A percentile compares a stretch with the other conserved stretches of the same genome.
phyloP scores from a whole-genome alignment of 805 yeast genomes.

The Kuraishia molischiana region DNA sequence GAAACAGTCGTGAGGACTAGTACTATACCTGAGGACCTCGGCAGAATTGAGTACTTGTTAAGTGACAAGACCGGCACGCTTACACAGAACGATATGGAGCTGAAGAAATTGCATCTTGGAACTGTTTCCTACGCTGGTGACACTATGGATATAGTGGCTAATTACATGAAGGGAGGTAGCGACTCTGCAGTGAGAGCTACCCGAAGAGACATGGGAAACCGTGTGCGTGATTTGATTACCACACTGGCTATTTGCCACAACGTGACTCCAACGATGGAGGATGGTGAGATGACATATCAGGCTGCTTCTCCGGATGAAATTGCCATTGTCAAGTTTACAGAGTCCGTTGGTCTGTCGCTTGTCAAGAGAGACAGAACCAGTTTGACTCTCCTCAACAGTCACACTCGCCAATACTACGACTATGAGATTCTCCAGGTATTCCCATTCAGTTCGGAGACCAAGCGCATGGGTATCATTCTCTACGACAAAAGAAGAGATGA shows the following conservation, averaged over 20 bases:
- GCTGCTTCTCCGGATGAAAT: constrained; percentile 99
- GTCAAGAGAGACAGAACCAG: constrained; percentile 74
- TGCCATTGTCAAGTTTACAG: constrained; percentile 92
- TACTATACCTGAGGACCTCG: constrained; percentile 96
- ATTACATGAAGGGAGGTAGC: constrained; percentile 37
- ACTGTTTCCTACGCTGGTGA: constrained; percentile 88
- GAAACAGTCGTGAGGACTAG: constrained; percentile 93
- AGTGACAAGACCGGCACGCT: constrained; percentile 96
- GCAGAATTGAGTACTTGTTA: constrained; percentile 85
- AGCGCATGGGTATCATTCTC: constrained; percentile 90
- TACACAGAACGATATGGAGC: constrained; percentile 96
- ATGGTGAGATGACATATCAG: constrained; percentile 72
- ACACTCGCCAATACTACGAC: constrained; percentile 37
- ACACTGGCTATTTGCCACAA: constrained; percentile 94
- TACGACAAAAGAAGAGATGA: constrained; percentile 55
- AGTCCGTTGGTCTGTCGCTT: constrained; percentile 72
- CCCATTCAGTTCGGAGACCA: constrained; percentile 93
- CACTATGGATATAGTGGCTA: constrained; percentile 79
- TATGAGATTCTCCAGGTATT: constrained; percentile 74
- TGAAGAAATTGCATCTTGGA: constrained; percentile 88
- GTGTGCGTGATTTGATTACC: constrained; percentile 71
- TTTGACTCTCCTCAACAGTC: constrained; percentile 56
- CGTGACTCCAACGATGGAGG: constrained; percentile 88
- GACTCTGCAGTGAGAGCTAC: constrained; percentile 8
- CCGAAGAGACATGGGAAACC: constrained; percentile 61